phyloP scores from a whole-genome alignment of 148 eudicot genomes.

The Heliamphora exappendiculata region DNA sequence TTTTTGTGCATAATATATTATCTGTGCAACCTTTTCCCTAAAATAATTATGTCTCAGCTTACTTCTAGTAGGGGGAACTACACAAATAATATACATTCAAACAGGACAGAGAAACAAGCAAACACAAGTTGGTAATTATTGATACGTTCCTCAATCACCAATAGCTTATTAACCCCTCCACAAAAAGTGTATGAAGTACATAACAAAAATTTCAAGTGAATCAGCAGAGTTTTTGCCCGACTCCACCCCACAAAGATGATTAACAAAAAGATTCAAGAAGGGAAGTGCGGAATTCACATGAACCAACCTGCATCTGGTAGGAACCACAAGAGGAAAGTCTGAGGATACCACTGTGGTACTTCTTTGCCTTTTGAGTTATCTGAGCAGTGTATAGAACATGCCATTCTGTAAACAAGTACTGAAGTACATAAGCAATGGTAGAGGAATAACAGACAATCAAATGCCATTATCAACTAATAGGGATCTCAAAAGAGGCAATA shows the following conservation, averaged over 20 bases:
- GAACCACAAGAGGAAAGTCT: slow-evolving; percentile 41
- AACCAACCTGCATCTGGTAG: slow-evolving; percentile 50
- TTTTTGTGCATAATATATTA: too few relatives aligned
- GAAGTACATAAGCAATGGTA: neutral
- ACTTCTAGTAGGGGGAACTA: too few relatives aligned
- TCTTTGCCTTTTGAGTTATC: slow-evolving; percentile 58
- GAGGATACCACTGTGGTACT: slow-evolving; percentile 62
- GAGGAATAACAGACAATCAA: neutral
- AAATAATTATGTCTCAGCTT: too few relatives aligned
- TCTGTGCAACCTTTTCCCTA: too few relatives aligned
- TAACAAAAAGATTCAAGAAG: neutral
- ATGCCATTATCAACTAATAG: neutral
- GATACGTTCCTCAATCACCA: neutral
- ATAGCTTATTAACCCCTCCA: neutral
- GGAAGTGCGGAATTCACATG: neutral
- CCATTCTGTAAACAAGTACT: slow-evolving; percentile 47
- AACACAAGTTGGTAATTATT: neutral
- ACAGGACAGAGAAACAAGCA: neutral
- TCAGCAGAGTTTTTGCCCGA: neutral
- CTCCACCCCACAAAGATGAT: neutral
- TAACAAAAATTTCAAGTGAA: neutral
- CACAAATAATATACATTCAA: too few relatives aligned
- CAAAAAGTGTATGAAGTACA: neutral
- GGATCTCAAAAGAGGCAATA: neutral
- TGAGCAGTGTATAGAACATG: slow-evolving; percentile 58